phyloP scores from a whole-genome alignment of 202 grass and related monocot genomes.

The Cymbopogon flexuosus region DNA sequence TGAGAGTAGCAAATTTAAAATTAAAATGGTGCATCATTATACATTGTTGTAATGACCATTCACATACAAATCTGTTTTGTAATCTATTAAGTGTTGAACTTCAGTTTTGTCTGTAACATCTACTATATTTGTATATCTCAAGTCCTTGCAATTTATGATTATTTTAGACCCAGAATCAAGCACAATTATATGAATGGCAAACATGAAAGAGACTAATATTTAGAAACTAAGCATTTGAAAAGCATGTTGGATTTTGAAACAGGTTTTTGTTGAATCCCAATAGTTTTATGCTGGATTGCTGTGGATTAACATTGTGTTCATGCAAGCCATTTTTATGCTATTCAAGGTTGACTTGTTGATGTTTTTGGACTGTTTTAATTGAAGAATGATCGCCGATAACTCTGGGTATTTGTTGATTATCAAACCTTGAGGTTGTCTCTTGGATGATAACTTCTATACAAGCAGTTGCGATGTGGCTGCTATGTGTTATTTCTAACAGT shows the following conservation, averaged over 20 bases:
- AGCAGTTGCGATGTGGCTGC: conserved; percentile 9
- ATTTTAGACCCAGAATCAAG: background rate
- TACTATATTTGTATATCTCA: background rate
- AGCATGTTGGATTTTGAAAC: background rate
- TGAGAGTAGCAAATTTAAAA: background rate
- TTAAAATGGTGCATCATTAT: background rate
- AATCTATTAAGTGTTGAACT: background rate
- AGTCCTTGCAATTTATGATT: background rate
- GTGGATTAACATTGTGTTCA: background rate
- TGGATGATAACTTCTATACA: background rate
- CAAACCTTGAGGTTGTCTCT: background rate
- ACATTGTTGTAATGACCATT: background rate
- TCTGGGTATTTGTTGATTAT: background rate
- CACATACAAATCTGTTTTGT: background rate
- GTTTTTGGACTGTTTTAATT: background rate
- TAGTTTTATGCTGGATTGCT: background rate
- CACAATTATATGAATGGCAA: conserved; percentile 7
- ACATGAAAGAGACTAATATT: conserved; percentile 15
- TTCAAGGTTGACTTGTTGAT: background rate
- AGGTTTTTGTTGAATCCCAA: background rate
- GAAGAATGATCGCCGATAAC: background rate
- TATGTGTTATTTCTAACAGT: conserved; percentile 23
- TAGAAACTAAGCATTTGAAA: conserved; percentile 1
- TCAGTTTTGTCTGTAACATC: background rate
- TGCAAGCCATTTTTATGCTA: background rate